Conservation (phyloP, 73 alveolate species). For the Effrenium voratum region DNA sequence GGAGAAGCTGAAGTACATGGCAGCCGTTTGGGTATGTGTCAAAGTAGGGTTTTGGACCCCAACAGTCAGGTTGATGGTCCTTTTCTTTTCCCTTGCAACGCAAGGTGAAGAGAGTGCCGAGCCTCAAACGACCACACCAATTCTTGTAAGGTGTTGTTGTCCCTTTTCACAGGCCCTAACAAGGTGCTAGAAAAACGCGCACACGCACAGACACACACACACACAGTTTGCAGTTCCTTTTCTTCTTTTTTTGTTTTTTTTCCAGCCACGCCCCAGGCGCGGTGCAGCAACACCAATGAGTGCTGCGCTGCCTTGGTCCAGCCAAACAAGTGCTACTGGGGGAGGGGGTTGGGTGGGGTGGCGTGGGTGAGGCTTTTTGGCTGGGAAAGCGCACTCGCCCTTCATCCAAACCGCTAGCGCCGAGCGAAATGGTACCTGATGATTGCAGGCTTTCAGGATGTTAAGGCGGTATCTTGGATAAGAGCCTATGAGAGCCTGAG, state of each 20-base stretch:
- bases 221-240: neutral
- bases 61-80: too few species aligned
- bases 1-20: too few species aligned
- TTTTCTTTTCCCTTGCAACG: too few species aligned
- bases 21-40: too few species aligned
- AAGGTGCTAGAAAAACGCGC: neutral
- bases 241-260: neutral
- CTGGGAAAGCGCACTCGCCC: too few species aligned
- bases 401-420: too few species aligned
- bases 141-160: neutral
- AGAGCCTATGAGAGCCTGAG: too few species aligned
- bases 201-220: neutral
- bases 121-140: neutral
- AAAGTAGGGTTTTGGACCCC: too few species aligned
- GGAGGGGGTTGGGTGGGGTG: neutral
- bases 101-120: neutral
- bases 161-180: neutral
- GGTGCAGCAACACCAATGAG: conserved; percentile 79
- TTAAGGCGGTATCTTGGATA: too few species aligned
- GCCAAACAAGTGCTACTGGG: conserved; percentile 58
- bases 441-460: too few species aligned
- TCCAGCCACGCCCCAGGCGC: neutral
- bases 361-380: too few species aligned
- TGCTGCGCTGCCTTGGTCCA: conserved; percentile 70
- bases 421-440: too few species aligned